Base-by-base conservation (phyloP, 805 yeast genomes). In the Wickerhamomyces strasburgensis region DNA sequence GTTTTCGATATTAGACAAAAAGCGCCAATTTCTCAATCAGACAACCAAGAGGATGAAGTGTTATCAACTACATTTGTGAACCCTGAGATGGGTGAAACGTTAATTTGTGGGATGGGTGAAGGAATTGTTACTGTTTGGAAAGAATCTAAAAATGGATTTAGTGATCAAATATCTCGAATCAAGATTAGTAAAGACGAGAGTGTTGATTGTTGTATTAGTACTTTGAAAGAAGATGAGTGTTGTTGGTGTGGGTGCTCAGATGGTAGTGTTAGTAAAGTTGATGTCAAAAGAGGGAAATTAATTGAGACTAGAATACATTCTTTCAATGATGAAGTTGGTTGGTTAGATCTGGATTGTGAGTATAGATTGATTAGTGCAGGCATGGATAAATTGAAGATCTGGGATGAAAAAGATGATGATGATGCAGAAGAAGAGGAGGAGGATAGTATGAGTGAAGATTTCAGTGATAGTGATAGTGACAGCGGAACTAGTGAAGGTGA, bases 1-100 rank as follows among this genome's bases (percentile, higher is more conserved):
- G 81, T 80, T 40, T 70, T 89, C 51, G 97, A 90, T 57, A 68
- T 82, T 4, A 65, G 96, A 33, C 84, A 82, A 48, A 47, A 52
- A 2, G 48, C 53, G 18, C 58, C 54, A 2, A 58, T 81, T 2
- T 61, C 73, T 3, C 71, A 72, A 27, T 79, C 89, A 26, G 98
- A 89, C 44, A 89, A 87, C 55, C 98, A 90, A 62, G 96, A 84
- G 48, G 98, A 90, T 53, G 98, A 90, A 55, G 62, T 90, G n/a
- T 61, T 90, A 29, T 70, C 88, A 38, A 81, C 86, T 50, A 65
- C 84, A 27, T 77, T 80, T 62, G 72, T 80, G 2, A 84, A 81
- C 44, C 73, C 73, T 2, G 71, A 77, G 11, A 72, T 70, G 33
- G 84, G 80, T 37, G 79, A 76, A 14, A 70, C 76, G 1, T 72